Conservation (phyloP, 2,329 filamentous ascomycete species). For the Talaromyces verruculosus region DNA sequence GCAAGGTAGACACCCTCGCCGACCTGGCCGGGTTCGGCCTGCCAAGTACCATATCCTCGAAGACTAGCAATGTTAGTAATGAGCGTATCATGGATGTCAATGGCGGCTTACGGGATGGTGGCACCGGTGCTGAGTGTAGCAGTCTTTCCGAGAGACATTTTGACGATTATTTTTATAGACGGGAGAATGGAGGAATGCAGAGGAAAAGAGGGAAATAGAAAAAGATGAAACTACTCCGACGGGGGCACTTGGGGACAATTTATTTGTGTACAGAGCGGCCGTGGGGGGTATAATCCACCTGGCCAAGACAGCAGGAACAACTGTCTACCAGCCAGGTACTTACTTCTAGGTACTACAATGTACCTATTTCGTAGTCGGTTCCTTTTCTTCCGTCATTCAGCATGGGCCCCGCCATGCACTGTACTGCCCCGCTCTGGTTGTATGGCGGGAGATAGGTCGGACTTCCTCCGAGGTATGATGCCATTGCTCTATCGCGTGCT, state of each 20-base stretch:
- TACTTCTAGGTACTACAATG: neutral
- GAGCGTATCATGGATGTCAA: neutral
- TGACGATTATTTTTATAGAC: conserved; percentile 20
- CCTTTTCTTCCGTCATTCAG: conserved; percentile 3
- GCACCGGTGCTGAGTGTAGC: conserved; percentile 40
- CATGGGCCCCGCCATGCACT: conserved; percentile 4
- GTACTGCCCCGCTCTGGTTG: neutral
- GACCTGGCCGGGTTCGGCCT: conserved; percentile 41
- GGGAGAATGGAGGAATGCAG: neutral
- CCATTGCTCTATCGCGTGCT: neutral
- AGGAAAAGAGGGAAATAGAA: neutral
- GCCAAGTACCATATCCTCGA: conserved; percentile 44
- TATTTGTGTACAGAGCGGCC: neutral
- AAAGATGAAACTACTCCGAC: neutral
- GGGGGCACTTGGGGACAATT: neutral
- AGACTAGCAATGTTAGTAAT: conserved; percentile 28
- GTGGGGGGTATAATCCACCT: neutral
- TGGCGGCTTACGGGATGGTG: conserved; percentile 37
- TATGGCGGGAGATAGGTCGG: conserved; percentile 5
- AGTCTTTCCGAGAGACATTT: conserved; percentile 44
- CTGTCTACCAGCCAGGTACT: neutral
- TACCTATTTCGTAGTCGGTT: neutral
- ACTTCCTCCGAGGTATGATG: conserved; percentile 18
- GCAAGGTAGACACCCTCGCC: conserved; percentile 43
- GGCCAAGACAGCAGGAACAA: neutral